Evolutionary conservation across 108 stramenopile species (phyloP), one percentile per base, ranked within the genome.

Genomic region (Heterococcus sp.): DNA sequence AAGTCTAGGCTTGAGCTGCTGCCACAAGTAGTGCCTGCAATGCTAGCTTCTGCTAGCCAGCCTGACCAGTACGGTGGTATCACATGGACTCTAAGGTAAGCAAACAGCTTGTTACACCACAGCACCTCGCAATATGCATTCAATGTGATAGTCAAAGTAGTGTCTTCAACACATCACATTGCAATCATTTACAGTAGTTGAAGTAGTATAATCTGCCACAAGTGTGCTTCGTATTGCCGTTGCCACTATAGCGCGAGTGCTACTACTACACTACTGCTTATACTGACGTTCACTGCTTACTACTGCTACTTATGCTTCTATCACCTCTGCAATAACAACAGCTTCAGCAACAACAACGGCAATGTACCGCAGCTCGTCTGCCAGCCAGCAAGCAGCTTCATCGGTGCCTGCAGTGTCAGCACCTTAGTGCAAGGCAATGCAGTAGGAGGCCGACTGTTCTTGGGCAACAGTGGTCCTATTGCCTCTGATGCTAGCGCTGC

Each of bases 351-450:
- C 37, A 84, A 84, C 32, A 77, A 83, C 31, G 78, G 83, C 14
- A 66, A 84, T 31, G 77, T 84, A 11, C 34, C 78, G 21, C 32
- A 66, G 31, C 36, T 86, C 33, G 83, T 84, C 34, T 87, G 86
- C 46, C 35, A 75, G n/a, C 69, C 30, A 0, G 80, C 73, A 4
- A 38, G n/a, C 2, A 35, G 30, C 8, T 76, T 86, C 27, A 37
- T 75, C 33, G 81, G 65, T 33, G 33, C 38, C 38, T 92, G 92
- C 68, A 69, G 74, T 35, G 89, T 87, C 28, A 78, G 46, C n/a
- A 92, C 92, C 29, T 79, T 93, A n/a, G 89, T 92, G 64, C 90
- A 93, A 71, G 92, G 90, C 68, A 93, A 93, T 81, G 78, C 76
- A 35, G 71, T 93, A 34, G 87, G 89, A 37, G 92, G 92, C 8